Conservation (phyloP, 2,329 filamentous ascomycete species). For the Neocucurbitaria cava region DNA sequence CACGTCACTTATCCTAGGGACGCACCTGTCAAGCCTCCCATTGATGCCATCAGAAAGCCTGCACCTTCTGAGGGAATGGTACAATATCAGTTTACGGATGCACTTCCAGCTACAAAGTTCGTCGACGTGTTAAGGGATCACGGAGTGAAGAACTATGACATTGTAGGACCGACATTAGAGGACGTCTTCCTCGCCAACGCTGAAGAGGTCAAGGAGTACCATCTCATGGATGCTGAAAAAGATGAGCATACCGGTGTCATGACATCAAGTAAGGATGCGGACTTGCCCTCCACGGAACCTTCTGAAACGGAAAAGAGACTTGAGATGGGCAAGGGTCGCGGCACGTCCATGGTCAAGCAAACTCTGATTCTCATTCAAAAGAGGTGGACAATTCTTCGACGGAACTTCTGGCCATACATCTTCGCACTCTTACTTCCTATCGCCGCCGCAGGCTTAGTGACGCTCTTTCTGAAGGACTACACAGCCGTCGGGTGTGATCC, state of each 20-base stretch:
- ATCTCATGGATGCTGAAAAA: slow-evolving; percentile 36
- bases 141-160: slow-evolving; percentile 78
- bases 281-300: slow-evolving; percentile 35
- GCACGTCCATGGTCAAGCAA: slow-evolving; percentile 74
- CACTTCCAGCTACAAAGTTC: slow-evolving; percentile 72
- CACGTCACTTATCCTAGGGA: slow-evolving; percentile 62
- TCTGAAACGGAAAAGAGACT: slow-evolving; percentile 40
- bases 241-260: slow-evolving; percentile 26
- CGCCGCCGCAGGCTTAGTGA: slow-evolving; percentile 78
- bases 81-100: slow-evolving; percentile 74
- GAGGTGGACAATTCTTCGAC: slow-evolving; percentile 75
- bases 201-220: slow-evolving; percentile 73
- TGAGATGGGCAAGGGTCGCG: slow-evolving; percentile 69
- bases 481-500: slow-evolving; percentile 57
- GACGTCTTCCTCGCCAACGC: slow-evolving; percentile 89
- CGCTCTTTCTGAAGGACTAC: slow-evolving; percentile 72
- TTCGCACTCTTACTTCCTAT: slow-evolving; percentile 80
- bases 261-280: slow-evolving; percentile 27
- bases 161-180: slow-evolving; percentile 88
- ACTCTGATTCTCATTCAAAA: slow-evolving; percentile 78
- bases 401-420: slow-evolving; percentile 78
- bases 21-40: slow-evolving; percentile 59
- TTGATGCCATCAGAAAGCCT: slow-evolving; percentile 51
- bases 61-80: slow-evolving; percentile 66
- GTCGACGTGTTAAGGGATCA: slow-evolving; percentile 72